Conservation (phyloP, 768 basidiomycete genomes). For the Leucocoprinus sp. region DNA sequence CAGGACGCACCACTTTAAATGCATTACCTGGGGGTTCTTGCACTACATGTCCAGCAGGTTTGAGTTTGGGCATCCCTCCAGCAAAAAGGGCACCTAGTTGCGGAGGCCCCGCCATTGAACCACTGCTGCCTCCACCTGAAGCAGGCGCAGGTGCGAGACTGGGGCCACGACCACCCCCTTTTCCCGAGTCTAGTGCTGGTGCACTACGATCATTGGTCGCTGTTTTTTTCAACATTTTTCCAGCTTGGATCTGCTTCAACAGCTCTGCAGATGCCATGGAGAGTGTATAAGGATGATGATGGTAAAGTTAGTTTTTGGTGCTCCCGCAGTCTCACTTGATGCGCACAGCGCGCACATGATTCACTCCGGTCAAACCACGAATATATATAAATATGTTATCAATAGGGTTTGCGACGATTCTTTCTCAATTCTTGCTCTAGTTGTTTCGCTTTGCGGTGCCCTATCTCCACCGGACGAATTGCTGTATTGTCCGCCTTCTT, state of each 20-base stretch:
- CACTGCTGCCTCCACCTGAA: slow-evolving; percentile 14
- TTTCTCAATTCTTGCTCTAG: slow-evolving; percentile 89
- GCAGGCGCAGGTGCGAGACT: slow-evolving; percentile 6
- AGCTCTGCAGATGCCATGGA: slow-evolving; percentile 70
- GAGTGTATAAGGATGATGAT: slow-evolving; percentile 3
- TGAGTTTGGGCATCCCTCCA: slow-evolving; percentile 87
- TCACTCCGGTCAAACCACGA: background rate
- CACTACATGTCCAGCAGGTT: slow-evolving; percentile 38
- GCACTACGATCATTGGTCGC: slow-evolving; percentile 78
- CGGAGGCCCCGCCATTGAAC: slow-evolving; percentile 43
- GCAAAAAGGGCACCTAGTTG: slow-evolving; percentile 84
- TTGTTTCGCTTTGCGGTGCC: slow-evolving; percentile 84
- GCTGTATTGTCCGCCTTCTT: slow-evolving; percentile 87
- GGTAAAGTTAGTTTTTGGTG: background rate
- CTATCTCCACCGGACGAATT: slow-evolving; percentile 88
- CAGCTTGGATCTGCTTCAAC: slow-evolving; percentile 74
- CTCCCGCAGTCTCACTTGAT: background rate
- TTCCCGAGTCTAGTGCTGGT: slow-evolving; percentile 44
- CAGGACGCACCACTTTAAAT: slow-evolving; percentile 13
- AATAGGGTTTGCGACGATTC: slow-evolving; percentile 85
- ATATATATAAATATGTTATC: slow-evolving; percentile 10
- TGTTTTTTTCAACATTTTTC: slow-evolving; percentile 75
- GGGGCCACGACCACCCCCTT: slow-evolving; percentile 26
- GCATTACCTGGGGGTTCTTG: slow-evolving; percentile 9
- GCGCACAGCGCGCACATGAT: too few relatives aligned